Evolutionary conservation across 2,329 filamentous ascomycete genomes (phyloP), one percentile per base, ranked within the genome.

Genomic region (Xylariaceae sp.): DNA sequence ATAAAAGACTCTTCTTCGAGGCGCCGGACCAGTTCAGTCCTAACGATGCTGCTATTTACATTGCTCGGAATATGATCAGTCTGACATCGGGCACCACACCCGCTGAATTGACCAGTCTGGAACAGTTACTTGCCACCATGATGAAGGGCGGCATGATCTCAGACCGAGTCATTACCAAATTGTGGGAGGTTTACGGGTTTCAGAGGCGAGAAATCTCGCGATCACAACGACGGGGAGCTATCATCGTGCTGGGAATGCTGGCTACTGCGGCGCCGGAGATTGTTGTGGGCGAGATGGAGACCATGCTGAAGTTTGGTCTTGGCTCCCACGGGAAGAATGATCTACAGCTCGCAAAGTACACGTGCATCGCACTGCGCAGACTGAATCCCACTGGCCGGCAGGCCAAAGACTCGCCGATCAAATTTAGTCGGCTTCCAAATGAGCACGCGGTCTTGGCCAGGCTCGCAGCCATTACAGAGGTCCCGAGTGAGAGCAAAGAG

Each of bases 11-110:
- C 1, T 98, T 97, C 67, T 98, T 98, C 56, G 89, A 95, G 59
- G 90, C 94, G 0, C 93, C 93, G 0, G 88, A 89, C 45, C 83
- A 83, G 4, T 96, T 95, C 67, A 88, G 78, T 44, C 72, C 82
- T 22, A 96, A 96, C 52, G 90, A 96, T 59, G 83, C 90, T 2
- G 90, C 93, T 36, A 96, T 94, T 63, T 98, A 94, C 61, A 85
- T 98, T 57, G 91, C 91, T 19, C 82, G 90, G 48, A 98, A 97
- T 66, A 98, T 98, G 91, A 97, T 97, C 65, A 96, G 90, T 73
- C 69, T 98, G 57, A 98, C 93, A 0, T 97, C 95, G 63, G 91
- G 90, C 19, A 90, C 91, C 1, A 95, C 91, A 0, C 89, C 91
- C 1, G 93, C 94, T 1, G 93, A 98, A 62, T 71, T 98, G 41